Evolutionary conservation across 2,329 filamentous ascomycete species (phyloP).

Genomic region (Cladosporium sp.): DNA sequence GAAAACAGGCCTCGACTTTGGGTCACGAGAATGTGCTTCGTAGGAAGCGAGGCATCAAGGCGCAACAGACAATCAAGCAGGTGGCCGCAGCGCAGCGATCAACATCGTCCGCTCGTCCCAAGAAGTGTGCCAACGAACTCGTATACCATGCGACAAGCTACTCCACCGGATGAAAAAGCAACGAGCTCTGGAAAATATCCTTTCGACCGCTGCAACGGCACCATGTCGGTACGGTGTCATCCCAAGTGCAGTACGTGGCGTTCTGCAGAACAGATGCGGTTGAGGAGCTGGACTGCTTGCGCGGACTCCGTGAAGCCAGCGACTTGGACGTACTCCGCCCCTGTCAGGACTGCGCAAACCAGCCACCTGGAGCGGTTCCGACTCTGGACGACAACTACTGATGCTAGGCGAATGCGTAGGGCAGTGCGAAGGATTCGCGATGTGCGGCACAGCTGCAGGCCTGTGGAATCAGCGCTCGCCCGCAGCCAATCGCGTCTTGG

Average conservation of each 20-base stretch:
- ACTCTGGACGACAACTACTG: neutral
- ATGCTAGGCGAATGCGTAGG: neutral
- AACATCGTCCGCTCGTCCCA: conserved; percentile 2
- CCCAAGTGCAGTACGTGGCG: neutral
- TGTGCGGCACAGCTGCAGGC: neutral
- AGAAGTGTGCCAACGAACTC: neutral
- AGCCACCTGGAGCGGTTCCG: neutral
- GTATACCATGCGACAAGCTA: neutral
- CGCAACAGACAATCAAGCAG: neutral
- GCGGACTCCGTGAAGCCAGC: neutral
- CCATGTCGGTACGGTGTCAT: neutral
- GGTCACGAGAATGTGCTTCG: neutral
- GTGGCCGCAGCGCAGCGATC: no score
- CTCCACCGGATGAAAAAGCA: neutral
- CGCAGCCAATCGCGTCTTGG: neutral
- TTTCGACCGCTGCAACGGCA: neutral
- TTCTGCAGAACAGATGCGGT: neutral
- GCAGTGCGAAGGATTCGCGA: conserved; percentile 1
- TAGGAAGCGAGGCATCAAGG: no score
- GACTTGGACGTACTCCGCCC: neutral
- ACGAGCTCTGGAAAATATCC: neutral
- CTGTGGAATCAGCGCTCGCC: neutral
- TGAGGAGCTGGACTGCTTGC: neutral
- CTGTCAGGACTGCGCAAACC: neutral
- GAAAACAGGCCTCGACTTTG: no score